A percentile compares a stretch with the other conserved stretches of the same genome.
Conservation (phyloP, 345 rosid species). For the Lepidium africanum region DNA sequence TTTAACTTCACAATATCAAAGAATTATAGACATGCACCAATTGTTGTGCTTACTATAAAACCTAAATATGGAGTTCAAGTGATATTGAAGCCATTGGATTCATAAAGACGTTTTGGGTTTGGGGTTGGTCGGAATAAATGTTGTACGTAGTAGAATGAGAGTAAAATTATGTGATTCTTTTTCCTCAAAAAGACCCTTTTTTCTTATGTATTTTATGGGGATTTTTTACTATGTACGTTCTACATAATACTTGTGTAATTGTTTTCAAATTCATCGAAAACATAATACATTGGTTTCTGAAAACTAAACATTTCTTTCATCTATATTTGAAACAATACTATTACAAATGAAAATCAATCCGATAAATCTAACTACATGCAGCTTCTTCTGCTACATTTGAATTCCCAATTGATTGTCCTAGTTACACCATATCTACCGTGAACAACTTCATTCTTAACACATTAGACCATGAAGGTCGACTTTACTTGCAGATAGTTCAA, state of each 20-base stretch:
- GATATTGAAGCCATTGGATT: conserved; percentile 40
- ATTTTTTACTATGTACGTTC: too few relatives aligned
- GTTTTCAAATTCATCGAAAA: background rate
- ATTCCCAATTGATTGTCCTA: too few relatives aligned
- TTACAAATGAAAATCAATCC: too few relatives aligned
- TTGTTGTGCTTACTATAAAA: conserved; percentile 61
- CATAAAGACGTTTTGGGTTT: conserved; percentile 11
- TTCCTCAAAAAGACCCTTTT: background rate
- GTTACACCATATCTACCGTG: too few relatives aligned
- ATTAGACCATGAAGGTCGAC: too few relatives aligned
- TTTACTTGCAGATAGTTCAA: too few relatives aligned
- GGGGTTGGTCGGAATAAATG: background rate
- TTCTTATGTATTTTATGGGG: background rate
- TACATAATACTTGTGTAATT: background rate
- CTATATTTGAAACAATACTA: too few relatives aligned
- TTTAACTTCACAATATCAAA: conserved; percentile 51
- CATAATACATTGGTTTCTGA: background rate
- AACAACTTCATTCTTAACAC: too few relatives aligned
- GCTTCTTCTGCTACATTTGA: too few relatives aligned
- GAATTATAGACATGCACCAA: conserved; percentile 66
- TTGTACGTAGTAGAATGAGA: background rate
- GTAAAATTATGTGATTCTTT: background rate
- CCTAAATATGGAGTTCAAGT: conserved; percentile 79
- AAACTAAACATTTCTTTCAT: background rate
- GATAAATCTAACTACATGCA: too few relatives aligned